Conservation (phyloP, 2,329 filamentous ascomycete genomes). For the Epichloe baconii region DNA sequence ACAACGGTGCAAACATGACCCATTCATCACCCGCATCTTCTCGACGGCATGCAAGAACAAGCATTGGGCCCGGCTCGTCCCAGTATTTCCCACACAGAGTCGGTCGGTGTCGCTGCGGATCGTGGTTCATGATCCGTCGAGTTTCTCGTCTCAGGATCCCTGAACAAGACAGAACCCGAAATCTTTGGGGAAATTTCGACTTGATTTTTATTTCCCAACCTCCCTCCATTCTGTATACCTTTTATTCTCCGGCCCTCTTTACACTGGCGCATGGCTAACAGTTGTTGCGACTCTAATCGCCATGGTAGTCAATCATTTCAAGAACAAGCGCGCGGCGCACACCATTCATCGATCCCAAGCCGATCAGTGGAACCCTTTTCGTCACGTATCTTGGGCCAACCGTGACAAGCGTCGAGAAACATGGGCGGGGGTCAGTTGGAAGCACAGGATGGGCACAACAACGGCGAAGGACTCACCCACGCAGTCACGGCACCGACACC, state of each 20-base stretch:
- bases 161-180: background rate
- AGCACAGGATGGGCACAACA: constrained; percentile 13
- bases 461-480: constrained; percentile 23
- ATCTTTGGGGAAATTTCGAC: background rate
- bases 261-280: constrained; percentile 4
- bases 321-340: constrained; percentile 31
- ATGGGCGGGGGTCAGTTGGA: constrained; percentile 23
- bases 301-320: constrained; percentile 31
- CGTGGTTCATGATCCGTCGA: background rate
- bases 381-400: constrained; percentile 25
- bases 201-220: background rate
- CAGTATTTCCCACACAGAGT: background rate
- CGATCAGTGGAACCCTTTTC: constrained; percentile 32
- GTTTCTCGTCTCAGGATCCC: background rate
- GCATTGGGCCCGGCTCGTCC: background rate
- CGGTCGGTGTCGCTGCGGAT: background rate
- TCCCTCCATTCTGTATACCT: background rate
- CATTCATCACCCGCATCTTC: background rate
- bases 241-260: background rate
- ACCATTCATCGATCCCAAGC: constrained; percentile 25
- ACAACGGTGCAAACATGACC: background rate
- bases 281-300: constrained; percentile 5
- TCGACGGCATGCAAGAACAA: background rate
- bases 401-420: constrained; percentile 18
- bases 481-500: constrained; percentile 20